Evolutionary conservation across 1,139 yeast species (phyloP).

Genomic region (Yamadazyma siamensis): DNA sequence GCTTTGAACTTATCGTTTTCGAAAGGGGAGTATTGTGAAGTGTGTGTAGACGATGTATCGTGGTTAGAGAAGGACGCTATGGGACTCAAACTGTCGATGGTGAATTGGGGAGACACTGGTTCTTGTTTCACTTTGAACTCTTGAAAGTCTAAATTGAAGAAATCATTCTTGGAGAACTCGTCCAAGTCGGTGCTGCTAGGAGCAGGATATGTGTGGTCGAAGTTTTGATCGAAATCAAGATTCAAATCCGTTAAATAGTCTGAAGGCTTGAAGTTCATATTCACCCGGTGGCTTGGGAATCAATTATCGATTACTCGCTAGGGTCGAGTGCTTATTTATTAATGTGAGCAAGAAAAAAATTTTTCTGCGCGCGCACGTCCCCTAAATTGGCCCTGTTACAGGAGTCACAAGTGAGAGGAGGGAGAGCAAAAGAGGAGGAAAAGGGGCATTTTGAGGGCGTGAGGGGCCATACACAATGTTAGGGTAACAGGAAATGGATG

Average conservation of each 20-base stretch:
- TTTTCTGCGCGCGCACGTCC: neutral
- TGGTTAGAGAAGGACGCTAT: neutral
- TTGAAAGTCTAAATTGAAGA: slow-evolving; percentile 41
- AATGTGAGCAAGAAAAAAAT: neutral
- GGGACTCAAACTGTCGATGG: slow-evolving; percentile 1
- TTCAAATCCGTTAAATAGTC: slow-evolving; percentile 43
- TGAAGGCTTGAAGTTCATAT: slow-evolving; percentile 42
- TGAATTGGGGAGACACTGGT: neutral
- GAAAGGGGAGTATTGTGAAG: neutral
- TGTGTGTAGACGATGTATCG: neutral
- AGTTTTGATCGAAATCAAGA: slow-evolving; percentile 26
- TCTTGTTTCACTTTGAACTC: neutral
- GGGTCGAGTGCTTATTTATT: too few species aligned
- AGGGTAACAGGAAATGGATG: too few species aligned
- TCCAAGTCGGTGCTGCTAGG: slow-evolving; percentile 33
- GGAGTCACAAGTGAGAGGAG: too few species aligned
- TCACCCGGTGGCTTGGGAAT: too few species aligned
- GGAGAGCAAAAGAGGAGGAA: too few species aligned
- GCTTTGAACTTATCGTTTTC: slow-evolving; percentile 1
- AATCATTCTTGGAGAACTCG: slow-evolving; percentile 43
- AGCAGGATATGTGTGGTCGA: slow-evolving; percentile 1
- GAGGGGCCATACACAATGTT: too few species aligned
- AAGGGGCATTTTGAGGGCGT: too few species aligned
- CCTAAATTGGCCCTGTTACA: neutral
- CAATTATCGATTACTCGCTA: too few species aligned